These are phyloP conservation scores for Emmonsiellopsis sp. DNA, from an alignment of 2,329 filamentous ascomycete species.

Conservation along the genomic window DNA sequence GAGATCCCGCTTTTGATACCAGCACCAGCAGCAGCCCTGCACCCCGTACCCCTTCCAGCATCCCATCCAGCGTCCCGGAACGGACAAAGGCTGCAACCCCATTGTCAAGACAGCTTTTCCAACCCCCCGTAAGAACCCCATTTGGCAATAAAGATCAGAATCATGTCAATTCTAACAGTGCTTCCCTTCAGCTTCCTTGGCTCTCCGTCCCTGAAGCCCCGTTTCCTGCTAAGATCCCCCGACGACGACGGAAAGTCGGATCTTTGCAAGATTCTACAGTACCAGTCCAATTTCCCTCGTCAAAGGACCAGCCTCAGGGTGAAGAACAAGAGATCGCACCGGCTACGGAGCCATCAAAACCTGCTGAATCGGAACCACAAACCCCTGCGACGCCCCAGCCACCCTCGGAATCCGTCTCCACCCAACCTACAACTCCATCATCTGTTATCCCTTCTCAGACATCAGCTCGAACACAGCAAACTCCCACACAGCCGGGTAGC, in stretches of 20 bases:
- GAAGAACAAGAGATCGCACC: slow-evolving; percentile 15
- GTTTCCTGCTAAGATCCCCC: slow-evolving; percentile 45
- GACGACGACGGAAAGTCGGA: slow-evolving; percentile 36
- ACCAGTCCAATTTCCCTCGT: slow-evolving; percentile 44
- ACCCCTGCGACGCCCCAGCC: slow-evolving; percentile 51
- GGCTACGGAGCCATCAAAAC: slow-evolving; percentile 10
- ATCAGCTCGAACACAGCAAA: slow-evolving; percentile 22
- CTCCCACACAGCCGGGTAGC: slow-evolving; percentile 22
- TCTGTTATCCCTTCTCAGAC: slow-evolving; percentile 36
- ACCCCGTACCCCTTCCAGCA: slow-evolving; percentile 18
- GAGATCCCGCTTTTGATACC: slow-evolving; percentile 10
- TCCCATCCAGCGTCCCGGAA: slow-evolving; percentile 14
- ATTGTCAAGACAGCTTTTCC: slow-evolving; percentile 13
- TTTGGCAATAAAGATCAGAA: slow-evolving; percentile 11
- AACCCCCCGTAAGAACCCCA: slow-evolving; percentile 23
- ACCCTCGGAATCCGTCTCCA: slow-evolving; percentile 48
- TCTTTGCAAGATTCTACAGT: slow-evolving; percentile 24
- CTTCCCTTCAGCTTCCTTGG: slow-evolving; percentile 46
- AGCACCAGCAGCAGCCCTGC: slow-evolving; percentile 21
- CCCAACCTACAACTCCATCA: slow-evolving; percentile 48
- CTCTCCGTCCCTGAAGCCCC: slow-evolving; percentile 46
- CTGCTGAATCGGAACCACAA: slow-evolving; percentile 38
- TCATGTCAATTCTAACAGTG: not conserved
- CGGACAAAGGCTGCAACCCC: slow-evolving; percentile 12
- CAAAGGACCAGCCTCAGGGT: slow-evolving; percentile 22